phyloP scores from a whole-genome alignment of 768 basidiomycete genomes.

The Xanthoconium stramineum region DNA sequence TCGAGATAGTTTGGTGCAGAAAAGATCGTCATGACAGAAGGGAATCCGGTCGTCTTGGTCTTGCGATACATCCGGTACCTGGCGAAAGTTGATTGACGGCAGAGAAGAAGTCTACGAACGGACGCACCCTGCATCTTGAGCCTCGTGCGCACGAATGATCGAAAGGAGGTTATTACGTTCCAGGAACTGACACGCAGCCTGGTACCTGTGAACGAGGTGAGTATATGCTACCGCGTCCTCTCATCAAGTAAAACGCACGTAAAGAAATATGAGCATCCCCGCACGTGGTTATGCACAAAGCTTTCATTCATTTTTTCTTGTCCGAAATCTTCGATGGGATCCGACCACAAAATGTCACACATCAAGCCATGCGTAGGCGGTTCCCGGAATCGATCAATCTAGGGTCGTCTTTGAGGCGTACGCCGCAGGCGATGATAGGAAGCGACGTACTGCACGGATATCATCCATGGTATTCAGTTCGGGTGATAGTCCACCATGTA shows the following conservation, averaged over 20 bases:
- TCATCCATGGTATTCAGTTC: conserved; percentile 96
- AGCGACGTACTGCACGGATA: conserved; percentile 67
- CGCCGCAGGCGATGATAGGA: neutral
- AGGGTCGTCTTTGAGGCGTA: conserved; percentile 1
- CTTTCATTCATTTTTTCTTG: conserved; percentile 87
- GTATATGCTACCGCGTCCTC: neutral
- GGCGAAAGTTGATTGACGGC: neutral
- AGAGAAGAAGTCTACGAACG: neutral
- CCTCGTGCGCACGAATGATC: conserved; percentile 97
- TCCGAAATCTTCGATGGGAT: conserved; percentile 97
- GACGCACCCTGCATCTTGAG: conserved; percentile 93
- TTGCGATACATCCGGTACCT: conserved; percentile 99
- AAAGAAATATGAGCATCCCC: conserved; percentile 96
- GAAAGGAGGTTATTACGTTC: conserved; percentile 96
- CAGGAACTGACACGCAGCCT: conserved; percentile 95
- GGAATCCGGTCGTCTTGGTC: conserved; percentile 96
- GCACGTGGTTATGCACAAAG: conserved; percentile 94
- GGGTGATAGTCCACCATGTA: conserved; percentile 95
- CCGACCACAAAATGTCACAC: conserved; percentile 99
- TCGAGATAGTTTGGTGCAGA: conserved; percentile 98
- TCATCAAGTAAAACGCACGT: conserved; percentile 45
- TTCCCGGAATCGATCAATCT: conserved; percentile 98
- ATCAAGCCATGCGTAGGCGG: conserved; percentile 96
- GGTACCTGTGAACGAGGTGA: conserved; percentile 58
- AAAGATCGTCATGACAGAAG: conserved; percentile 99